A percentile compares a stretch with the other conserved stretches of the same genome.
These are phyloP conservation scores for Xylariomycetidae sp. DNA, from an alignment of 2,329 filamentous ascomycete genomes.

Conservation along the genomic window DNA sequence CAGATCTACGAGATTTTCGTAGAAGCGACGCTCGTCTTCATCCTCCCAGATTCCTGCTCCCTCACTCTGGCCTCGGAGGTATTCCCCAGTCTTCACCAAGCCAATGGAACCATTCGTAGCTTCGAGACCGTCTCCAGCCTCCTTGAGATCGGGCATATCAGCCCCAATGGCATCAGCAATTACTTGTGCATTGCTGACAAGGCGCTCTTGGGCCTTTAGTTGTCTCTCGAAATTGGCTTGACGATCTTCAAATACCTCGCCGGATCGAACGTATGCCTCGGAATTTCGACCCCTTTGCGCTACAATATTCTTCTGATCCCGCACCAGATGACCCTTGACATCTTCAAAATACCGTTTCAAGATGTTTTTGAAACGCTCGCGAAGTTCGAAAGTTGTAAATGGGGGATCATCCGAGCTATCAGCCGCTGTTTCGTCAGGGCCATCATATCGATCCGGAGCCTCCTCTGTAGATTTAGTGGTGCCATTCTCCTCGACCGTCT, in stretches of 20 bases:
- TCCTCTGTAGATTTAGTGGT: slow-evolving; percentile 48
- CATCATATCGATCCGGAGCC: slow-evolving; percentile 45
- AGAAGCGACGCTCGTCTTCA: slow-evolving; percentile 95
- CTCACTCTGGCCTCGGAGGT: slow-evolving; percentile 83
- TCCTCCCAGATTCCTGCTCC: slow-evolving; percentile 97
- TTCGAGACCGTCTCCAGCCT: slow-evolving; percentile 67
- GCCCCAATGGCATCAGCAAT: slow-evolving; percentile 82
- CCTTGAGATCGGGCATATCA: slow-evolving; percentile 91
- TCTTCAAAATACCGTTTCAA: slow-evolving; percentile 87
- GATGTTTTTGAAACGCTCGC: slow-evolving; percentile 81
- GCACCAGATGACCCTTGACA: slow-evolving; percentile 79
- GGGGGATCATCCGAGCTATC: slow-evolving; percentile 62
- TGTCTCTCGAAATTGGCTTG: slow-evolving; percentile 95
- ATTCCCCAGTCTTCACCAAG: slow-evolving; percentile 89
- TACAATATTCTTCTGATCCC: slow-evolving; percentile 87
- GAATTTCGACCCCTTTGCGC: slow-evolving; percentile 90
- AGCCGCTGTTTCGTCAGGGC: slow-evolving; percentile 40
- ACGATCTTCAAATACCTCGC: slow-evolving; percentile 95
- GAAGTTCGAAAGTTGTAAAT: slow-evolving; percentile 70
- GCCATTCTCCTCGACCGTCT: slow-evolving; percentile 78
- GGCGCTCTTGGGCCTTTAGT: slow-evolving; percentile 84
- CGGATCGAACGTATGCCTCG: slow-evolving; percentile 96
- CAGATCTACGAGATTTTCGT: slow-evolving; percentile 92
- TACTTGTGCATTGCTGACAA: slow-evolving; percentile 84
- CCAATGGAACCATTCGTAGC: slow-evolving; percentile 76